A percentile compares a stretch with the other conserved stretches of the same genome.
Conservation (phyloP, 306 rosid species). For the Lablab purpureus region DNA sequence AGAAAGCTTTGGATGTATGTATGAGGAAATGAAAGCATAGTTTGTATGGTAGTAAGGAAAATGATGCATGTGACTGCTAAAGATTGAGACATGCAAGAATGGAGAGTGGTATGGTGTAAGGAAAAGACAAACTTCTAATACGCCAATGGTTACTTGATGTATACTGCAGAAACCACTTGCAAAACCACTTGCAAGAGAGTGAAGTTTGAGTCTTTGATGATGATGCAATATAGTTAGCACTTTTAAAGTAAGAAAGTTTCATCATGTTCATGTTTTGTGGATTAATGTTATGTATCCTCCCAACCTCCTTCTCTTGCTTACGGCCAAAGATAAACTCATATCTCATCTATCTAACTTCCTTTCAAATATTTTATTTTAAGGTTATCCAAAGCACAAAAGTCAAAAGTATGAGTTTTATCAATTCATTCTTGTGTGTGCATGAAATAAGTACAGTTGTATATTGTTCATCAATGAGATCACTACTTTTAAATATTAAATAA, state of each 20-base stretch:
- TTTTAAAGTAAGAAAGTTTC: not conserved
- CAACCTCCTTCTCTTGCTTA: slow-evolving; percentile 23
- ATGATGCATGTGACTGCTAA: slow-evolving; percentile 33
- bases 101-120: not conserved
- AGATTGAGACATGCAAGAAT: slow-evolving; percentile 11
- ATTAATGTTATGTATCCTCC: not conserved
- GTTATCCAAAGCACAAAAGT: slow-evolving; percentile 17
- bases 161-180: not conserved
- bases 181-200: not conserved
- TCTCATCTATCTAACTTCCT: not conserved
- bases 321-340: slow-evolving; percentile 14
- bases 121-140: slow-evolving; percentile 1
- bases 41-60: slow-evolving; percentile 12
- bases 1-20: not conserved
- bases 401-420: not conserved
- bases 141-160: slow-evolving; percentile 17
- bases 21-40: not conserved
- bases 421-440: too few relatives aligned
- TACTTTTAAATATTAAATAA: too few relatives aligned
- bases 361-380: not conserved
- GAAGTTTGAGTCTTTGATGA: not conserved
- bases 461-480: too few relatives aligned
- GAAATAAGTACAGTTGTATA: too few relatives aligned
- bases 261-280: slow-evolving; percentile 24
- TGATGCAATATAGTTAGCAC: not conserved